Base-by-base conservation (phyloP, 2,329 filamentous ascomycete genomes). In the Claviceps sorghi region DNA sequence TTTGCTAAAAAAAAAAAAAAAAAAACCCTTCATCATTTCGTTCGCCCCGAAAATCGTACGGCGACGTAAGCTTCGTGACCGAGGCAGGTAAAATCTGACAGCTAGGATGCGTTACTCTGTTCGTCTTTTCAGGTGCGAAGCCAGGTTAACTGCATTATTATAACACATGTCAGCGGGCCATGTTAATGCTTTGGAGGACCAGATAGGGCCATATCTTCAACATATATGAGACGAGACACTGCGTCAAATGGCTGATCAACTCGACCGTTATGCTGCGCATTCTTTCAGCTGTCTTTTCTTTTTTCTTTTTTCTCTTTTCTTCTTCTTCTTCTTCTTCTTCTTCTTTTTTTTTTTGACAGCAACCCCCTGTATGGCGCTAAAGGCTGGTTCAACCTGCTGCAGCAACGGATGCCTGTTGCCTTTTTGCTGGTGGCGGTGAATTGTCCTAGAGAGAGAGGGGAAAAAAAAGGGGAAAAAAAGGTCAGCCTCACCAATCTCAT, bases 381-480 rank as follows among this genome's bases (percentile, higher is more conserved):
- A 29, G 11, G 15, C 22, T 17, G 21, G 8, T 44, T 66, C 57
- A 72, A 54, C 69, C 67, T 52, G 64, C 69, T 49, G 69, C 68
- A 17, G 65, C 67, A 51, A 71, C 60, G 6, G 69, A 71, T 36
- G 69, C 63, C 56, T 71, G 67, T 50, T 71, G 69, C 54, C 69
- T 62, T 57, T 72, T 72, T 17, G 69, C 66, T 29, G 69, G 65
- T 32, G 69, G 65, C 30, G 67, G 67, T 41, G 57, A 57, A 22
- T 65, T 66, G 51, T 70, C 68, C 69, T 71, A 53, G 44, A 26
- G 26, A 26, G 26, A 26, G 26, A 26, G n/a, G n/a, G n/a, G n/a
- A 26, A 26, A 26, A 26, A 26, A 26, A 26, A 26, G 5, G 5
- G 26, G 5, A 42, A 36, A 44, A 44, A 17, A 22, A 3, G 5